Evolutionary conservation across 176 grass and related monocot genomes (phyloP), one percentile per base, ranked within the genome.

Genomic region (Themeda triandra): DNA sequence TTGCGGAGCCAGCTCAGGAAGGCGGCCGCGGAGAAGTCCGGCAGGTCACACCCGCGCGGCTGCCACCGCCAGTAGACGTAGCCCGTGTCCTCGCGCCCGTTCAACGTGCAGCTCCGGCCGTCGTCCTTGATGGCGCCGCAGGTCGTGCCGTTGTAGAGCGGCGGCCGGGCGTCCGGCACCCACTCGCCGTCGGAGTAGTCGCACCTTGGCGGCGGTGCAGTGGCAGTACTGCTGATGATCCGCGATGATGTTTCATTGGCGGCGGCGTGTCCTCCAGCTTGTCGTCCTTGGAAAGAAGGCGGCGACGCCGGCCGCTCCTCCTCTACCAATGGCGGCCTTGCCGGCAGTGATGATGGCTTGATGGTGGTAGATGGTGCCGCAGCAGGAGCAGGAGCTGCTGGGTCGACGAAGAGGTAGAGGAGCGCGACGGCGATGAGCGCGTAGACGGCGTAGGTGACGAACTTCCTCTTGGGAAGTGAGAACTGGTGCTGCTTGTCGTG

Each of bases 31-130:
- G 90, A 81, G 83, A 94, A 94, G 35, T 19, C 71, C 9, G 89
- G 92, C 24, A 94, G 84, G 63, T 21, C 33, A 87, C 92, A 94
- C 24, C 36, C 30, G 2, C 31, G 66, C 32, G 92, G 92, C 54
- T 39, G 83, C 92, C 92, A 94, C 30, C 92, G 83, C 92, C 92
- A 94, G 71, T 87, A 65, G 31, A 91, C 71, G 80, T 94, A 94
- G 13, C 66, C 92, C 4, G 86, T 85, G 77, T 94, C 92, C 1
- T 89, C 60, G 2, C 84, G 89, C 29, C 92, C 89, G 76, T 94
- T 84, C n/a, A 65, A 66, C 87, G 87, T 89, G 84, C 92, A 94
- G 66, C 91, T 94, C 66, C 89, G 92, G 10, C 87, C 87, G 0
- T 89, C 87, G 0, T 89, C 87, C 25, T 91, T 33, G 51, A 93